Evolutionary conservation across 2,329 filamentous ascomycete species (phyloP).

Genomic region (Ciborinia camelliae): DNA sequence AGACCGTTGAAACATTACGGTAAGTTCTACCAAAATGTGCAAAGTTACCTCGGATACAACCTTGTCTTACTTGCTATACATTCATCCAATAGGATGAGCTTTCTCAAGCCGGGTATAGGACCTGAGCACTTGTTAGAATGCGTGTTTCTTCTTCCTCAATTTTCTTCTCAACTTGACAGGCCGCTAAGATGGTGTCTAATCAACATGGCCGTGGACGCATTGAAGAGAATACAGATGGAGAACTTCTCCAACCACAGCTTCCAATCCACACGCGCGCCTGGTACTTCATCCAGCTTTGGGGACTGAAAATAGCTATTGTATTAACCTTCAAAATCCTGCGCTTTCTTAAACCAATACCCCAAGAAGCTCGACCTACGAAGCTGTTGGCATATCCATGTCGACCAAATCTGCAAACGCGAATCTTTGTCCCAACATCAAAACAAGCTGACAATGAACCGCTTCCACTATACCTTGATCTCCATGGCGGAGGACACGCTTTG

Average conservation of each 20-base stretch:
- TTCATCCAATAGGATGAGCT: conserved; percentile 13
- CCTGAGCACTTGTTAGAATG: conserved; percentile 1
- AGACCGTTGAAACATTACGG: not conserved
- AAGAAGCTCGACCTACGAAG: conserved; percentile 14
- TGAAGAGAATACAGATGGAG: not conserved
- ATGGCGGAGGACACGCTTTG: conserved; percentile 51
- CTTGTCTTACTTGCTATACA: not conserved
- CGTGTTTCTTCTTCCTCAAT: not conserved
- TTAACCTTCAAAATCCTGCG: conserved; percentile 18
- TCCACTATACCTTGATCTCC: conserved; percentile 49
- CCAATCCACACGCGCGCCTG: conserved; percentile 17
- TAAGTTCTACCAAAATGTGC: too few relatives aligned
- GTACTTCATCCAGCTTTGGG: conserved; percentile 24
- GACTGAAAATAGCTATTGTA: conserved; percentile 13
- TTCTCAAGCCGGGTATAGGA: not conserved
- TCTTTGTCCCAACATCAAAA: conserved; percentile 43
- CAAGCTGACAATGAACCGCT: conserved; percentile 36
- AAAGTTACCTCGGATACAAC: not conserved
- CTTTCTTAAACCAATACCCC: conserved; percentile 15
- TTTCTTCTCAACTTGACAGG: not conserved
- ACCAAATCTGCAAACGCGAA: conserved; percentile 31
- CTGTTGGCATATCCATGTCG: conserved; percentile 31
- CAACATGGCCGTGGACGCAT: not conserved
- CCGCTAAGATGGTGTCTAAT: conserved; percentile 6
- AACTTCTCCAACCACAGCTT: conserved; percentile 16